phyloP scores from a whole-genome alignment of 148 eudicot species.

The Camellia sinensis region DNA sequence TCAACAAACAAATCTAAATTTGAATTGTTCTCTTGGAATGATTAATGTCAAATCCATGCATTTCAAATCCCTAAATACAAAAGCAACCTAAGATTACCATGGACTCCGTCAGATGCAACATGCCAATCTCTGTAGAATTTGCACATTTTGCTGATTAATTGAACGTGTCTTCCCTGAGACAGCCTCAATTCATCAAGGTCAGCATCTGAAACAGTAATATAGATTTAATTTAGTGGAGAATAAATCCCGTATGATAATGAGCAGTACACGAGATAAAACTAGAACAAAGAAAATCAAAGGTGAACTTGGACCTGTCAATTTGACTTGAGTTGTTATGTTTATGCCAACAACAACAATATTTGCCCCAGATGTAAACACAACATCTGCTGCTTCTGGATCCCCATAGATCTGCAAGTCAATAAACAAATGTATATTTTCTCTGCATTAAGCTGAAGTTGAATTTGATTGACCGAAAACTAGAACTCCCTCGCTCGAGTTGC shows the following conservation, averaged over 20 bases:
- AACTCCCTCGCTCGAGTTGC: neutral
- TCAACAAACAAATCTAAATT: too few relatives aligned
- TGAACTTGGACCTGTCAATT: constrained; percentile 54
- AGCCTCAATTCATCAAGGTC: constrained; percentile 65
- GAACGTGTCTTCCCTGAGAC: constrained; percentile 63
- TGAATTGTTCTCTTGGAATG: too few relatives aligned
- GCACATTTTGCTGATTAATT: constrained; percentile 62
- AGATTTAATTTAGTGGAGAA: neutral
- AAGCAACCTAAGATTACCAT: constrained; percentile 44
- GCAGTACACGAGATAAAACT: neutral
- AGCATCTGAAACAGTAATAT: constrained; percentile 42
- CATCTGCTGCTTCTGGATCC: constrained; percentile 96
- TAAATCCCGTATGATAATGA: neutral
- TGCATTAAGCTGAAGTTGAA: neutral
- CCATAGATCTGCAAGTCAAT: constrained; percentile 61
- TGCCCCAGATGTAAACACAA: constrained; percentile 90
- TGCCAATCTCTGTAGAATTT: constrained; percentile 89
- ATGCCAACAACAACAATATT: constrained; percentile 83
- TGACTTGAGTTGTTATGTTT: constrained; percentile 87
- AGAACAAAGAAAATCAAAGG: neutral
- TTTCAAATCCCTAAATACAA: too few relatives aligned
- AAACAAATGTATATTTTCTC: neutral
- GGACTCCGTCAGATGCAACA: constrained; percentile 74
- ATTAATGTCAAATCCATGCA: too few relatives aligned
- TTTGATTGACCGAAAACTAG: neutral